Percentiles rank a stretch among this genome's conserved stretches.
phyloP scores from a whole-genome alignment of 352 stramenopile species.

The Globisporangium ultimum region DNA sequence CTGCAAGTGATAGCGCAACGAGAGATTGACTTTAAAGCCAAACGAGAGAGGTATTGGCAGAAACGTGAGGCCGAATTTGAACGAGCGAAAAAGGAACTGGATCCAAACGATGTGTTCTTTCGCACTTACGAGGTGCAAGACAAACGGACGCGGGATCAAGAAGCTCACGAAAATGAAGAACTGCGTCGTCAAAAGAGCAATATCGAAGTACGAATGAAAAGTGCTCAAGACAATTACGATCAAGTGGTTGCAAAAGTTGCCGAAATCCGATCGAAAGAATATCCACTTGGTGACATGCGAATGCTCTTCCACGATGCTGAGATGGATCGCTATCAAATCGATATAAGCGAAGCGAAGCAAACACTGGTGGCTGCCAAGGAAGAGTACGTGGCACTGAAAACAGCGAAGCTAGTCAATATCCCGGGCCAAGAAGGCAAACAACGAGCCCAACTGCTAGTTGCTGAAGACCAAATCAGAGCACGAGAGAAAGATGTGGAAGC shows the following conservation, averaged over 20 bases:
- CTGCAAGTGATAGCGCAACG: slow-evolving; percentile 45
- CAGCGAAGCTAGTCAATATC: slow-evolving; percentile 34
- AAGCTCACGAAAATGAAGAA: slow-evolving; percentile 56
- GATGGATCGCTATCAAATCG: slow-evolving; percentile 35
- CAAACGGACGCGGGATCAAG: slow-evolving; percentile 47
- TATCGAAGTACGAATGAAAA: slow-evolving; percentile 38
- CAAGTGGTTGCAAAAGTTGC: slow-evolving; percentile 30
- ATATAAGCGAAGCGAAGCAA: slow-evolving; percentile 48
- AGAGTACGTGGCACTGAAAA: slow-evolving; percentile 63
- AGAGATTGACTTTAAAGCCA: slow-evolving; percentile 36
- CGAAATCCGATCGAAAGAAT: slow-evolving; percentile 34
- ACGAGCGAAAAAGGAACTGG: slow-evolving; percentile 64
- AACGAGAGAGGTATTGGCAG: slow-evolving; percentile 59
- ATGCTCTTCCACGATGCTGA: slow-evolving; percentile 66
- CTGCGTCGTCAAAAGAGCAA: slow-evolving; percentile 36
- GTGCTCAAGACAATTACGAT: slow-evolving; percentile 35
- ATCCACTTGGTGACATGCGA: slow-evolving; percentile 43
- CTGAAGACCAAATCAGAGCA: slow-evolving; percentile 65
- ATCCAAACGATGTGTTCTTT: slow-evolving; percentile 81
- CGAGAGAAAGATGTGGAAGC: slow-evolving; percentile 57
- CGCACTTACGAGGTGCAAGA: slow-evolving; percentile 59
- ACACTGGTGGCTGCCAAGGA: slow-evolving; percentile 48
- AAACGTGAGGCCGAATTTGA: slow-evolving; percentile 63
- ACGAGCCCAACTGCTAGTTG: slow-evolving; percentile 66
- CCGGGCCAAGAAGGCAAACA: slow-evolving; percentile 48